These are phyloP conservation scores for Anisodus tanguticus DNA, from an alignment of 257 asterid genomes.

Conservation along the genomic window DNA sequence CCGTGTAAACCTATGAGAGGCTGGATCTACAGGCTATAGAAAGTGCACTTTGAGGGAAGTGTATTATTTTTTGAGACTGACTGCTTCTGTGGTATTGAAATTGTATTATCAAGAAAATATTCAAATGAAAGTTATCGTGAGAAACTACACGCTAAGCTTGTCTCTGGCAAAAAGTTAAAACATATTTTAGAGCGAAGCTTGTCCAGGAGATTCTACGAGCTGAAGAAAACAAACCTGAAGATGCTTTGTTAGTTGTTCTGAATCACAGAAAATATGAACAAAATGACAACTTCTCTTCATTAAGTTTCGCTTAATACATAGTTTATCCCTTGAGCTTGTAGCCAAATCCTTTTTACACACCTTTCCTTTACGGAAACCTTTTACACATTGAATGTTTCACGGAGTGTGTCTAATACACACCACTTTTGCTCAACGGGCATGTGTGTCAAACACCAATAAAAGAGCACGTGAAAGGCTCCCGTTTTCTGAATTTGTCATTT, in stretches of 20 bases:
- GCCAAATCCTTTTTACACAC: not conserved
- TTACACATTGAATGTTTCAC: not conserved
- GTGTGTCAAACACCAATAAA: not conserved
- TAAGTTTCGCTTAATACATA: not conserved
- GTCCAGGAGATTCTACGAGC: slow-evolving; percentile 1
- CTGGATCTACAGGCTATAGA: not conserved
- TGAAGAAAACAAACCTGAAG: not conserved
- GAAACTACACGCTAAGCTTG: not conserved
- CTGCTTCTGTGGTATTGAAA: not conserved
- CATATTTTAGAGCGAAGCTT: not conserved
- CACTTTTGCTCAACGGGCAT: not conserved
- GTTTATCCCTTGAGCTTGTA: not conserved
- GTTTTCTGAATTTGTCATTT: slow-evolving; percentile 38
- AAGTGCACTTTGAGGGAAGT: slow-evolving; percentile 2
- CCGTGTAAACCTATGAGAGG: not conserved
- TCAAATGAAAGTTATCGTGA: not conserved
- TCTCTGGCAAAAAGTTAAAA: not conserved
- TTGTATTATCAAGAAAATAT: not conserved
- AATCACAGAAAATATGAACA: not conserved
- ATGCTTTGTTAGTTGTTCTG: not conserved
- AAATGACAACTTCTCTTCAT: not conserved
- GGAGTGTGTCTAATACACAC: not conserved
- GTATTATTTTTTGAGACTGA: not conserved
- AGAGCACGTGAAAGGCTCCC: slow-evolving; percentile 26
- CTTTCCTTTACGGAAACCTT: not conserved